Evolutionary conservation across 169 alveolate species (phyloP).

Genomic region (Theileria orientalis): DNA sequence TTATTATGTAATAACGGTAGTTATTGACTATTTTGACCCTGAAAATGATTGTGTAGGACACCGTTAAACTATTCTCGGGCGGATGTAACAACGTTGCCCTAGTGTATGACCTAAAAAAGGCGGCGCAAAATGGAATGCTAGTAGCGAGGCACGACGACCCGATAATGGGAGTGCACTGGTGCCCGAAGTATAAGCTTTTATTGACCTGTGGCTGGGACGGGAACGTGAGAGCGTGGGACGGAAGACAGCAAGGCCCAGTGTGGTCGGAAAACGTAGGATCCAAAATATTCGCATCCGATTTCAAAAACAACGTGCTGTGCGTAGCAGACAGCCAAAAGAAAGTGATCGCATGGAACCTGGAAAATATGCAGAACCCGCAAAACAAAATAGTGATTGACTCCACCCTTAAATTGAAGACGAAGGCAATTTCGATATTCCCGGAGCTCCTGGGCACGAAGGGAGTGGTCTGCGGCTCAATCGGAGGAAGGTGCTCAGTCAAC

Average conservation of each 20-base stretch:
- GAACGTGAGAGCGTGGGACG: conserved; percentile 58
- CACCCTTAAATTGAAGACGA: conserved; percentile 39
- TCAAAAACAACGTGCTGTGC: conserved; percentile 48
- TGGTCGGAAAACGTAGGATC: conserved; percentile 53
- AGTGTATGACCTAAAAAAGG: conserved; percentile 57
- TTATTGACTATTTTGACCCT: not conserved
- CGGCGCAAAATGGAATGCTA: conserved; percentile 41
- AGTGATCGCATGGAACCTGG: conserved; percentile 52
- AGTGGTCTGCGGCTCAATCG: conserved; percentile 51
- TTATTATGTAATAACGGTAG: too few relatives aligned
- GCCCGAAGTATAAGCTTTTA: conserved; percentile 42
- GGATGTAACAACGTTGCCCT: conserved; percentile 51
- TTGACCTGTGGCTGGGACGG: conserved; percentile 66
- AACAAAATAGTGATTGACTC: conserved; percentile 45
- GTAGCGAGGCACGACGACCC: conserved; percentile 64
- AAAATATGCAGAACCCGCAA: conserved; percentile 46
- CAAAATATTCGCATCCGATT: conserved; percentile 60
- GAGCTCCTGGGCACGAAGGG: conserved; percentile 39
- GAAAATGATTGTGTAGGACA: conserved; percentile 18
- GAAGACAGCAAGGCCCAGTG: conserved; percentile 56
- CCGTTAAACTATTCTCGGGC: conserved; percentile 57
- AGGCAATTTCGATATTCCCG: conserved; percentile 59
- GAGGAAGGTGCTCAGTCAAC: conserved; percentile 62
- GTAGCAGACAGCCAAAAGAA: conserved; percentile 54
- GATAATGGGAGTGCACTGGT: conserved; percentile 54